Conservation (phyloP, 1,139 yeast genomes). For the Diutina catenulata region DNA sequence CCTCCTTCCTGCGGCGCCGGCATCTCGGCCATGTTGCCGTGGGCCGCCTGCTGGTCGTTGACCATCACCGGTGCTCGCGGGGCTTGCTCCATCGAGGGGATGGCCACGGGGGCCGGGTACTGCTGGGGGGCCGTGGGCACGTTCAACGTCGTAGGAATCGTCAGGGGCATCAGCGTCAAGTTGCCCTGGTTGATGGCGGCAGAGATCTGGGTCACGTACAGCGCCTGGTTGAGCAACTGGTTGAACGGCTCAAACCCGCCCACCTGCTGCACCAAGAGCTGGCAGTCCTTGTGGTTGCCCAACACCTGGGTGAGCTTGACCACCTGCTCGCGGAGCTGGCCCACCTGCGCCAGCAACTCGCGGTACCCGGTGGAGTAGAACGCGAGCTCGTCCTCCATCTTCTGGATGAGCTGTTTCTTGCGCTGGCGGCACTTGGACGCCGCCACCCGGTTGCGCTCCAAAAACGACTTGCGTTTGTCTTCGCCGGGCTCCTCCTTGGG, state of each 20-base stretch:
- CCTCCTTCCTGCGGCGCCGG: neutral
- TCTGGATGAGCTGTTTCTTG: slow-evolving; percentile 78
- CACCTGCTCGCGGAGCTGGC: slow-evolving; percentile 49
- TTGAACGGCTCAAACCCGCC: slow-evolving; percentile 29
- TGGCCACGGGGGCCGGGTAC: neutral
- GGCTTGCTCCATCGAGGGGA: neutral
- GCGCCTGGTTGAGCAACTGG: slow-evolving; percentile 21
- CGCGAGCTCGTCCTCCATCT: slow-evolving; percentile 67
- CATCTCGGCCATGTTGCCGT: slow-evolving; percentile 3
- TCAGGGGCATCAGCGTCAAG: slow-evolving; percentile 19
- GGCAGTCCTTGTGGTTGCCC: slow-evolving; percentile 25
- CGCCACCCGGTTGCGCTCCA: slow-evolving; percentile 89
- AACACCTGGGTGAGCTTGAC: slow-evolving; percentile 18
- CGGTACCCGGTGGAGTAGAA: slow-evolving; percentile 66
- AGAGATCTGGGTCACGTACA: slow-evolving; percentile 17
- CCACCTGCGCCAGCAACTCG: slow-evolving; percentile 47
- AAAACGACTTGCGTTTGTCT: slow-evolving; percentile 68
- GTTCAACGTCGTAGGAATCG: slow-evolving; percentile 22
- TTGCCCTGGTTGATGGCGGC: slow-evolving; percentile 12
- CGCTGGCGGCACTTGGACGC: slow-evolving; percentile 94
- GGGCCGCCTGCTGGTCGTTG: neutral
- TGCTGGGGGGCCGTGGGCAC: neutral
- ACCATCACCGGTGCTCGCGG: neutral
- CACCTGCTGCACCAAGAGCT: slow-evolving; percentile 19
- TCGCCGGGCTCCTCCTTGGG: slow-evolving; percentile 28